These are phyloP conservation scores for Russula vinacea DNA, from an alignment of 768 basidiomycete species.

Conservation along the genomic window DNA sequence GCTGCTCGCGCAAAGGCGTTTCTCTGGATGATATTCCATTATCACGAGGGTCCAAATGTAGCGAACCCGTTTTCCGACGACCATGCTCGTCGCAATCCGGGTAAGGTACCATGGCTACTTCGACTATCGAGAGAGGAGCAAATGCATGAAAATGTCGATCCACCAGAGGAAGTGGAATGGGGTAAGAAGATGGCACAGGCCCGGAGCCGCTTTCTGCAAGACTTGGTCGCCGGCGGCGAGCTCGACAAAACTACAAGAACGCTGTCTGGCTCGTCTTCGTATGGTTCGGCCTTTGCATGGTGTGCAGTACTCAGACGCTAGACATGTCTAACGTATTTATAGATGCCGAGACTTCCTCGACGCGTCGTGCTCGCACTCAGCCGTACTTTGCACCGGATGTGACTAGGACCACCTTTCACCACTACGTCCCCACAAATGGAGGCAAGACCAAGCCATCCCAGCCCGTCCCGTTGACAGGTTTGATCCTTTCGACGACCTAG, in stretches of 20 bases:
- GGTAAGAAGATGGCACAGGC: constrained; percentile 70
- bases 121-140: constrained; percentile 54
- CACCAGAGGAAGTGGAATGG: constrained; percentile 72
- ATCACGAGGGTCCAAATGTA: constrained; percentile 62
- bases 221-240: constrained; percentile 52
- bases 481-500: constrained; percentile 9
- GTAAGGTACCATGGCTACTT: constrained; percentile 62
- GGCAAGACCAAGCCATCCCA: constrained; percentile 21
- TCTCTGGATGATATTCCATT: constrained; percentile 80
- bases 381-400: constrained; percentile 27
- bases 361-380: constrained; percentile 26
- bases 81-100: constrained; percentile 52
- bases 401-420: constrained; percentile 30
- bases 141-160: constrained; percentile 72
- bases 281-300: constrained; percentile 21
- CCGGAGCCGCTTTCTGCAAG: constrained; percentile 67
- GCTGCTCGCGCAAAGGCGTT: constrained; percentile 72
- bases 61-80: constrained; percentile 77
- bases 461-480: constrained; percentile 24
- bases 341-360: constrained; percentile 24
- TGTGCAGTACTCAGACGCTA: neutral
- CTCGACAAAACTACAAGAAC: constrained; percentile 39
- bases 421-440: constrained; percentile 29
- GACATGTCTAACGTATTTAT: neutral
- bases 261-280: constrained; percentile 25